phyloP scores from a whole-genome alignment of 306 rosid species.

The Cajanus cajan region DNA sequence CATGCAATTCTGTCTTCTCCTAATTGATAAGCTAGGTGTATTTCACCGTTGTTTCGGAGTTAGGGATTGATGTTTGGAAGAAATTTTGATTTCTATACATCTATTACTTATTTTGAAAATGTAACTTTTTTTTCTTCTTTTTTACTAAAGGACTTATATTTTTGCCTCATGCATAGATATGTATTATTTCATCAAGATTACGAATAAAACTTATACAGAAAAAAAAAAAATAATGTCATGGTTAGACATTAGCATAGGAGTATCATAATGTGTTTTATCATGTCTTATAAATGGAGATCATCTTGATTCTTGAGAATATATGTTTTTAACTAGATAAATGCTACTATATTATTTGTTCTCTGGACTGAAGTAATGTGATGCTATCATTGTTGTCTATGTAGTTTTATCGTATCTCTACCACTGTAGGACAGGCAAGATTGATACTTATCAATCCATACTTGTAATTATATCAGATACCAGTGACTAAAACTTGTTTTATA shows the following conservation, averaged over 20 bases:
- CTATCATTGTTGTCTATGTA: constrained; percentile 13
- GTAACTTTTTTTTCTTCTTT: too few relatives aligned
- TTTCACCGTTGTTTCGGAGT: too few relatives aligned
- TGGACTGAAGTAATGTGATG: background rate
- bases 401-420: background rate
- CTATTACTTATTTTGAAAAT: too few relatives aligned
- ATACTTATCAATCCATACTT: constrained; percentile 5
- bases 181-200: too few relatives aligned
- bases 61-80: too few relatives aligned
- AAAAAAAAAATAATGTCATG: too few relatives aligned
- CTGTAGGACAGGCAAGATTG: constrained; percentile 18
- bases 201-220: too few relatives aligned
- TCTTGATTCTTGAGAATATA: background rate
- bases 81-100: too few relatives aligned
- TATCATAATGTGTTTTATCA: background rate
- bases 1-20: too few relatives aligned
- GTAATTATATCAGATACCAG: constrained; percentile 4
- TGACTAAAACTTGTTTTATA: constrained; percentile 21
- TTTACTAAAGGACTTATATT: too few relatives aligned
- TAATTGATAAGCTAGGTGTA: too few relatives aligned
- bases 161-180: too few relatives aligned
- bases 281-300: background rate
- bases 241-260: background rate
- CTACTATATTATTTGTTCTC: constrained; percentile 11
- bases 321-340: background rate